Evolutionary conservation across 1,284 basidiomycete genomes (phyloP).

Genomic region (Cutaneotrichosporon mucoides): DNA sequence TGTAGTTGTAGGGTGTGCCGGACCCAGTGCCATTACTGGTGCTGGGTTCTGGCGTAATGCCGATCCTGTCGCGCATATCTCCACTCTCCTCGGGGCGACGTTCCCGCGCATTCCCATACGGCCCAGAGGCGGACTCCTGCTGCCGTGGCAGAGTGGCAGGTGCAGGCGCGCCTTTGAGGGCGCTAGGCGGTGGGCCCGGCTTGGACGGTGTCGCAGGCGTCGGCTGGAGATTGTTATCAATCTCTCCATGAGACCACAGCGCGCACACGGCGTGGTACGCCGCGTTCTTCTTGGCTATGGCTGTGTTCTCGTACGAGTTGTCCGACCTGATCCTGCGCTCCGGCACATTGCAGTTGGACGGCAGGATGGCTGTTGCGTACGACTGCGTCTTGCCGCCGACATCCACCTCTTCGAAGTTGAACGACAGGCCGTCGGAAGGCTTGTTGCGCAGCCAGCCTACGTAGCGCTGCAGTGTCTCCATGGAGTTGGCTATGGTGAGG

Average conservation of each 20-base stretch:
- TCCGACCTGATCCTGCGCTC: background rate
- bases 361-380: slow-evolving; percentile 2
- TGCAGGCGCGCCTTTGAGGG: background rate
- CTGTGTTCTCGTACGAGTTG: slow-evolving; percentile 7
- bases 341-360: slow-evolving; percentile 14
- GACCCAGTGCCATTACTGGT: too few relatives aligned
- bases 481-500: slow-evolving; percentile 2
- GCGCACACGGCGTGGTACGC: slow-evolving; percentile 14
- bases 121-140: too few relatives aligned
- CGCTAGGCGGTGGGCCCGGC: slow-evolving; percentile 2
- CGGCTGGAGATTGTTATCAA: slow-evolving; percentile 19
- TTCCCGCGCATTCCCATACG: too few relatives aligned
- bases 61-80: too few relatives aligned
- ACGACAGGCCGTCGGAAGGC: slow-evolving; percentile 7
- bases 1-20: background rate
- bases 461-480: slow-evolving; percentile 9
- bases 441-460: slow-evolving; percentile 15
- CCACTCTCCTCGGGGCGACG: too few relatives aligned
- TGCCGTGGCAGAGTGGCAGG: too few relatives aligned
- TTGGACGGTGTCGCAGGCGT: slow-evolving; percentile 17
- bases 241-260: slow-evolving; percentile 21
- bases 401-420: background rate
- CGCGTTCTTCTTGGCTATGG: slow-evolving; percentile 25
- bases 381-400: background rate
- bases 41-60: too few relatives aligned